These are phyloP conservation scores for Bifiguratus adelaidae DNA, from an alignment of 192 early-diverging fungal genomes.

Conservation along the genomic window DNA sequence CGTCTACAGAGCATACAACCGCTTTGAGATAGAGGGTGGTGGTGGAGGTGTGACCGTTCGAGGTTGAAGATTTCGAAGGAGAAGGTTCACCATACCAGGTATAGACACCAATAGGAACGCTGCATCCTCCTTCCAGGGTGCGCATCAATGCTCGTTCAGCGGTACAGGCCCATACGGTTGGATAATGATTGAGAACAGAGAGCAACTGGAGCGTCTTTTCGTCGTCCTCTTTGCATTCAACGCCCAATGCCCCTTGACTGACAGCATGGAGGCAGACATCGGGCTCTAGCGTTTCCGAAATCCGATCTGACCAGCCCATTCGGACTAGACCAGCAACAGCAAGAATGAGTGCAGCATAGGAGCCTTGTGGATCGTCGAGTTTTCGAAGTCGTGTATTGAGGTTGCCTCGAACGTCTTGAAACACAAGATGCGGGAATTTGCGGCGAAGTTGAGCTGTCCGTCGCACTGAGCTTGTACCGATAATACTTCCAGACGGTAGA, in stretches of 20 bases:
- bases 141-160: slow-evolving; percentile 86
- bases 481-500: slow-evolving; percentile 60
- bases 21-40: no score
- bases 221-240: slow-evolving; percentile 75
- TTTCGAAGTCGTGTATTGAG: slow-evolving; percentile 85
- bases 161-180: slow-evolving; percentile 53
- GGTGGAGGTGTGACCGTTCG: no score
- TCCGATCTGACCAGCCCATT: slow-evolving; percentile 51
- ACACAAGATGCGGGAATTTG: slow-evolving; percentile 62
- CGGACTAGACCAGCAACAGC: slow-evolving; percentile 82
- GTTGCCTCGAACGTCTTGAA: slow-evolving; percentile 69
- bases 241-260: slow-evolving; percentile 82
- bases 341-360: slow-evolving; percentile 70
- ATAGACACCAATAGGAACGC: slow-evolving; percentile 85
- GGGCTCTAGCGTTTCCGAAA: slow-evolving; percentile 54
- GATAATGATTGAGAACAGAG: slow-evolving; percentile 50
- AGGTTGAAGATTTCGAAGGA: no score
- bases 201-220: slow-evolving; percentile 29
- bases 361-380: slow-evolving; percentile 61
- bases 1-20: no score
- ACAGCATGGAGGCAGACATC: slow-evolving; percentile 74
- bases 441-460: slow-evolving; percentile 78
- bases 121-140: slow-evolving; percentile 88
- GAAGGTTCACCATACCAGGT: slow-evolving; percentile 47
- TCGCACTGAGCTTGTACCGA: slow-evolving; percentile 86